Evolutionary conservation across 768 basidiomycete species (phyloP).

Genomic region (Lactifluus hygrophoroides): DNA sequence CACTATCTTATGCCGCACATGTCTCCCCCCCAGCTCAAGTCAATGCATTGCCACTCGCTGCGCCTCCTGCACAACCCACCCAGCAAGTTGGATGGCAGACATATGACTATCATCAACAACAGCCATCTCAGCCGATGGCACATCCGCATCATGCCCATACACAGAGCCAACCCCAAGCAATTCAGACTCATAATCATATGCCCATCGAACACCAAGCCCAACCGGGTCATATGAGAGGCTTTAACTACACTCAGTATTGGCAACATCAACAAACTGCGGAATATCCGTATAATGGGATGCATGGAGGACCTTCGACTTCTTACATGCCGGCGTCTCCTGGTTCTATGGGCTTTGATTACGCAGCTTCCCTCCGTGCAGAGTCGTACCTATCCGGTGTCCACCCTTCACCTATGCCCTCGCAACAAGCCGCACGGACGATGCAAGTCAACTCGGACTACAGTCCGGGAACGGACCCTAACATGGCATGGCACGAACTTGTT

Average conservation of each 20-base stretch:
- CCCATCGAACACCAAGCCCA: conserved; percentile 14
- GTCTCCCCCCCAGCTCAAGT: conserved; percentile 38
- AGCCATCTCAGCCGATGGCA: background rate
- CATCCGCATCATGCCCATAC: conserved; percentile 5
- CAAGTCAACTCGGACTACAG: conserved; percentile 16
- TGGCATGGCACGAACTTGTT: conserved; percentile 21
- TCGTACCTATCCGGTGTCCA: conserved; percentile 12
- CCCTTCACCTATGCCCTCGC: conserved; percentile 3
- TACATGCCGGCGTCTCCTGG: conserved; percentile 14
- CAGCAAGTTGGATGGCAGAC: conserved; percentile 2
- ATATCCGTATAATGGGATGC: conserved; percentile 10
- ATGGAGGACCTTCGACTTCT: background rate
- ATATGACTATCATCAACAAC: conserved; percentile 9
- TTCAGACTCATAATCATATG: conserved; percentile 8
- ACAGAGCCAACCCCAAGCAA: conserved; percentile 3
- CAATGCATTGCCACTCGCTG: conserved; percentile 8
- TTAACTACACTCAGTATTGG: conserved; percentile 20
- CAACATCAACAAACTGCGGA: conserved; percentile 14
- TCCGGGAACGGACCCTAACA: conserved; percentile 15
- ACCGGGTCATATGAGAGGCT: conserved; percentile 1
- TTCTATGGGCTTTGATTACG: conserved; percentile 20
- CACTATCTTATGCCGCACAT: conserved; percentile 37
- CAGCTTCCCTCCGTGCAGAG: conserved; percentile 18
- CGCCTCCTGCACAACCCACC: background rate
- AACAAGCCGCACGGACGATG: conserved; percentile 3